A percentile compares a stretch with the other conserved stretches of the same genome.
Conservation (phyloP, 2,329 filamentous ascomycete species). For the Whalleya microplaca region DNA sequence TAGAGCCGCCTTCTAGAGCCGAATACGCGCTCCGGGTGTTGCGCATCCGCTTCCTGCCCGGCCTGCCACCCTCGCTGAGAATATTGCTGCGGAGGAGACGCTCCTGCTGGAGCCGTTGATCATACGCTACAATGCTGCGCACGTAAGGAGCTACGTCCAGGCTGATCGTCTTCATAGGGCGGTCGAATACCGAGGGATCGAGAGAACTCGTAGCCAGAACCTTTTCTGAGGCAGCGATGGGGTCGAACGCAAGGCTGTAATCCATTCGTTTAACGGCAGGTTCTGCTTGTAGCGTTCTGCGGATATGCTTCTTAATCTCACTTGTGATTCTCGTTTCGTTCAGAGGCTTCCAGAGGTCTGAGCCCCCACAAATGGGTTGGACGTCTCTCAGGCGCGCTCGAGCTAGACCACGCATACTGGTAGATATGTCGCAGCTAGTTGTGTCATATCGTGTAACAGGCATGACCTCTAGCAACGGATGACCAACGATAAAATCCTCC, state of each 20-base stretch:
- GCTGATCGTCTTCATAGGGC: constrained; percentile 65
- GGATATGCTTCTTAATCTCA: constrained; percentile 45
- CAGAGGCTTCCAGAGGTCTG: constrained; percentile 11
- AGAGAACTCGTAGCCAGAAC: constrained; percentile 48
- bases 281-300: constrained; percentile 24
- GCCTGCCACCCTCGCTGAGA: constrained; percentile 59
- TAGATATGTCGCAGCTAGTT: constrained; percentile 37
- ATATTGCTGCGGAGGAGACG: constrained; percentile 65
- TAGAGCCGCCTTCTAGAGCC: constrained; percentile 74
- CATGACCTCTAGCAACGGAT: constrained; percentile 52
- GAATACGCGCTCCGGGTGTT: constrained; percentile 76
- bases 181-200: constrained; percentile 76
- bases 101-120: constrained; percentile 71
- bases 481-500: constrained; percentile 57
- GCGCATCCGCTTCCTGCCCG: constrained; percentile 61
- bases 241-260: constrained; percentile 63
- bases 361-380: neutral
- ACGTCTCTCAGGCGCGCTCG: constrained; percentile 25
- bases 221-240: constrained; percentile 58
- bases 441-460: constrained; percentile 38
- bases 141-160: constrained; percentile 88
- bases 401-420: constrained; percentile 39
- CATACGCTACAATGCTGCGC: constrained; percentile 80
- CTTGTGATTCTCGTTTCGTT: constrained; percentile 25
- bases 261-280: constrained; percentile 51